Evolutionary conservation across 768 basidiomycete species (phyloP).

Genomic region (Suillus decipiens): DNA sequence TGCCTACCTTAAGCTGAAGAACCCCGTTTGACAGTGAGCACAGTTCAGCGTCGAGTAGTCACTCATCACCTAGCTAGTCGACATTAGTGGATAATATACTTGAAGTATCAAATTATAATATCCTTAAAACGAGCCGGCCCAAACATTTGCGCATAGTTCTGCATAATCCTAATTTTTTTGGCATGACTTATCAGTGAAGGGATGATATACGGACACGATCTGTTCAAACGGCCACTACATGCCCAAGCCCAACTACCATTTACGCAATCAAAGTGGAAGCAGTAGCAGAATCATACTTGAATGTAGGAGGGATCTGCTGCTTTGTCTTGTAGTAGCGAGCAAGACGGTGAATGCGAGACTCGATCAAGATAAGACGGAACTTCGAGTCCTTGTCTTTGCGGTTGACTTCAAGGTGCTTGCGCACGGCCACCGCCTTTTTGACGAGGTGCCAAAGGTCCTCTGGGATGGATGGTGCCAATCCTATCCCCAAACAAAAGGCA

Average conservation of each 20-base stretch:
- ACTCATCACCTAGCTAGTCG: background rate
- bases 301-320: constrained; percentile 96
- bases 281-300: constrained; percentile 97
- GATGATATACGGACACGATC: background rate
- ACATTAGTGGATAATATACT: background rate
- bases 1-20: background rate
- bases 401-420: constrained; percentile 98
- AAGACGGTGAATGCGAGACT: constrained; percentile 97
- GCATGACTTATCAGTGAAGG: background rate
- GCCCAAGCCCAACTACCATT: constrained; percentile 20
- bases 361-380: constrained; percentile 96
- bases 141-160: background rate
- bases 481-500: constrained; percentile 66
- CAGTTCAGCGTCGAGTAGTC: no score
- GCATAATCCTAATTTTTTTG: constrained; percentile 8
- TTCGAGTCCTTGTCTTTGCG: constrained; percentile 99
- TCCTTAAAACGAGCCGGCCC: background rate
- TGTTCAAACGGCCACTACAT: background rate
- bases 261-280: constrained; percentile 90
- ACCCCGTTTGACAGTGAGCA: background rate
- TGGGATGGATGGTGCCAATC: constrained; percentile 95
- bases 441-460: constrained; percentile 99
- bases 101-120: background rate
- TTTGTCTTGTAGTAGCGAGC: constrained; percentile 98
- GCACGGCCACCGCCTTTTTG: constrained; percentile 99